Conservation (phyloP, 805 yeast species). For the Zygosaccharomyces siamensis region DNA sequence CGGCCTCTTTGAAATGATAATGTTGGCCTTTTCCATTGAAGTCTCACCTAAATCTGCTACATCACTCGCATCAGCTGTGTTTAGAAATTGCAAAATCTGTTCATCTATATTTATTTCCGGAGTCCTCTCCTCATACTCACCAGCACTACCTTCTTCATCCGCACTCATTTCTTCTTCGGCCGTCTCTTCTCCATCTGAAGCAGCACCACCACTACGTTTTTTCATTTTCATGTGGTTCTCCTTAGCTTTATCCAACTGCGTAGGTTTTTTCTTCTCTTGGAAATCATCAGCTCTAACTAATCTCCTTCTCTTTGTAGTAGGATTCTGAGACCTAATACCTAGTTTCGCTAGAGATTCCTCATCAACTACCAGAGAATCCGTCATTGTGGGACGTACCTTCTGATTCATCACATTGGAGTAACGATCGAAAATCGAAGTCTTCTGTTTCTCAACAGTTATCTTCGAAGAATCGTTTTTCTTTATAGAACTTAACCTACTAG, state of each 20-base stretch:
- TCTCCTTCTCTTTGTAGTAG: constrained; percentile 35
- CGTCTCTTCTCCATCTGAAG: constrained; percentile 18
- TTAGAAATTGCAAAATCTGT: constrained; percentile 70
- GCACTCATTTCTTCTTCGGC: constrained; percentile 32
- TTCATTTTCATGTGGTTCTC: constrained; percentile 24
- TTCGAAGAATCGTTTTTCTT: constrained; percentile 27
- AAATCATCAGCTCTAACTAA: constrained; percentile 39
- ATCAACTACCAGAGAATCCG: constrained; percentile 11
- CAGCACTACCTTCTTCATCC: constrained; percentile 42
- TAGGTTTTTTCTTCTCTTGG: constrained; percentile 21
- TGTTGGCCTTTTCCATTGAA: constrained; percentile 58
- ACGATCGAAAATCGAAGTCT: constrained; percentile 37
- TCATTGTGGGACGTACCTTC: constrained; percentile 10
- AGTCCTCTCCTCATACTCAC: constrained; percentile 28
- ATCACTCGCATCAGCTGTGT: constrained; percentile 69
- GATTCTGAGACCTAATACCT: constrained; percentile 12
- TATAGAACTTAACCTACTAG: constrained; percentile 15
- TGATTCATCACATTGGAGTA: constrained; percentile 31
- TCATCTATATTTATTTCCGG: constrained; percentile 46
- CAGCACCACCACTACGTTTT: constrained; percentile 9
- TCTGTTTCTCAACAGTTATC: constrained; percentile 36
- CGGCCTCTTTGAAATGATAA: constrained; percentile 66
- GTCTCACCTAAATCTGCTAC: constrained; percentile 76
- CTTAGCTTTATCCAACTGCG: constrained; percentile 34
- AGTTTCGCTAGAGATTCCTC: constrained; percentile 17